phyloP scores from a whole-genome alignment of 768 basidiomycete genomes.

The Tricholoma hemisulphureum region DNA sequence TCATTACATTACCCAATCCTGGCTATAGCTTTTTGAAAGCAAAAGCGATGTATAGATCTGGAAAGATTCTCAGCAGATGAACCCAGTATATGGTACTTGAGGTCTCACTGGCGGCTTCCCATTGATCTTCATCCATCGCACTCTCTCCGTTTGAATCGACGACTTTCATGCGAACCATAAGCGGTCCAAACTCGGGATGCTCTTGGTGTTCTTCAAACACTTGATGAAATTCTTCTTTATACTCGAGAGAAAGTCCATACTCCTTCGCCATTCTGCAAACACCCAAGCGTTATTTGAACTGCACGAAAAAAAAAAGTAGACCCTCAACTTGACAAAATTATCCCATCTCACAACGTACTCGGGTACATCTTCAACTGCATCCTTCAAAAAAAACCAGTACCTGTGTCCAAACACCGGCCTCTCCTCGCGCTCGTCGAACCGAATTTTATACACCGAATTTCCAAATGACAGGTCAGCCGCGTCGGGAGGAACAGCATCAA shows the following conservation, averaged over 20 bases:
- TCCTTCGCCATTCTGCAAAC: slow-evolving; percentile 72
- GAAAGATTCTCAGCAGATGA: slow-evolving; percentile 5
- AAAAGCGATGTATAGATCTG: slow-evolving; percentile 93
- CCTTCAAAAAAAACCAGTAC: slow-evolving; percentile 90
- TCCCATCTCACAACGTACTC: slow-evolving; percentile 98
- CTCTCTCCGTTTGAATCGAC: slow-evolving; percentile 83
- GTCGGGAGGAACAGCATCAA: slow-evolving; percentile 68
- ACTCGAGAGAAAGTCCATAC: slow-evolving; percentile 70
- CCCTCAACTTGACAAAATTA: slow-evolving; percentile 82
- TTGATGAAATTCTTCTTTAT: slow-evolving; percentile 88
- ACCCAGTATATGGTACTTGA: neutral
- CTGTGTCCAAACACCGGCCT: slow-evolving; percentile 80
- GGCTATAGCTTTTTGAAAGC: slow-evolving; percentile 72
- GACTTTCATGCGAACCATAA: slow-evolving; percentile 90
- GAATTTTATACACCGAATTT: slow-evolving; percentile 86
- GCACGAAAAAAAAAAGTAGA: neutral
- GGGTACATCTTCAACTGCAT: slow-evolving; percentile 96
- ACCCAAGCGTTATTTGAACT: neutral
- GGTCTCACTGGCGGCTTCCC: slow-evolving; percentile 91
- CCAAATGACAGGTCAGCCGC: slow-evolving; percentile 77
- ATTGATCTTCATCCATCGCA: slow-evolving; percentile 91
- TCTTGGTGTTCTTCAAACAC: slow-evolving; percentile 81
- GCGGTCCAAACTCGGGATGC: slow-evolving; percentile 74
- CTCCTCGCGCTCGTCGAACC: slow-evolving; percentile 70
- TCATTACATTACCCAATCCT: neutral